phyloP scores from a whole-genome alignment of 176 grass and related monocot genomes.

The sorghum (Sorghum bicolor) region DNA sequence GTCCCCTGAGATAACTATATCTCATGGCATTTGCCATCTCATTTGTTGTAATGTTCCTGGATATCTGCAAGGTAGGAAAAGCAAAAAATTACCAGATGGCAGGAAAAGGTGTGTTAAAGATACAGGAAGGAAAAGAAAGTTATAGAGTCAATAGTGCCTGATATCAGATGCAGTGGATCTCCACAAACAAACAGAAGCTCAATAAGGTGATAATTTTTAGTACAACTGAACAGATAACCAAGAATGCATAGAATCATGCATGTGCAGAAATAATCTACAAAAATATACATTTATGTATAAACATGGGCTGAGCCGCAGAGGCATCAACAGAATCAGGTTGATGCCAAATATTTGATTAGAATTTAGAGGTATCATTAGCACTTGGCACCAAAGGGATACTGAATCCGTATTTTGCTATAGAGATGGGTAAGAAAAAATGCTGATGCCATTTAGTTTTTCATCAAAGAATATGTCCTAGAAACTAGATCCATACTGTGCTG shows the following conservation, averaged over 20 bases:
- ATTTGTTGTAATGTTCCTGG: conserved; percentile 91
- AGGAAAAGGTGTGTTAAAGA: not conserved
- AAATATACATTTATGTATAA: not conserved
- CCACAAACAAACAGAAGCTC: conserved; percentile 14
- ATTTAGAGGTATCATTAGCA: not conserved
- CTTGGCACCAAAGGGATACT: not conserved
- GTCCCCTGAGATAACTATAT: conserved; percentile 90
- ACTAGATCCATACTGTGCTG: not conserved
- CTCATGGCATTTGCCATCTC: conserved; percentile 89
- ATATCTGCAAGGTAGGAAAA: conserved; percentile 57
- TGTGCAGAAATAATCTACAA: not conserved
- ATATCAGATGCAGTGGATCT: conserved; percentile 15
- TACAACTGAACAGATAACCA: not conserved
- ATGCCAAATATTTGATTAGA: conserved; percentile 1
- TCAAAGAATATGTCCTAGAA: not conserved
- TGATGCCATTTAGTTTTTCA: not conserved
- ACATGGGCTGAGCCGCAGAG: not conserved
- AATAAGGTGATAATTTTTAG: not conserved
- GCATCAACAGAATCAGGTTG: not conserved
- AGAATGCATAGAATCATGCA: not conserved
- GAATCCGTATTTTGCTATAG: not conserved
- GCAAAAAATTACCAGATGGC: not conserved
- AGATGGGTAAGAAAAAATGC: not conserved
- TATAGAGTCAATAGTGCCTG: not conserved
- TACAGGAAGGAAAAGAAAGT: not conserved